Evolutionary conservation across 78 protist species (phyloP).

Genomic region (Dictyostelium intermedium): DNA sequence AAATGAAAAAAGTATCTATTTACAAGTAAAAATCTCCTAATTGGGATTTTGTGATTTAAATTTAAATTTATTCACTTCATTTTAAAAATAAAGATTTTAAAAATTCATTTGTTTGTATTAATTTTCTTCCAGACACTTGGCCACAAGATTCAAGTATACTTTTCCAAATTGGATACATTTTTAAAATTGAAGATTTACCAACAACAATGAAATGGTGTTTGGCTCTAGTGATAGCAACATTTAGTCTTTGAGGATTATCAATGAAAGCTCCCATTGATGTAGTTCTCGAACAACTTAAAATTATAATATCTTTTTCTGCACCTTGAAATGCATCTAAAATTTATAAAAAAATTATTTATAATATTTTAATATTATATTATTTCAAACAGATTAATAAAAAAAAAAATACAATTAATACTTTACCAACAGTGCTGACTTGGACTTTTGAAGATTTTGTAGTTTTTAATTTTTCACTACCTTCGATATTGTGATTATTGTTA

Average conservation of each 20-base stretch:
- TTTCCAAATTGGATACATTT: background rate
- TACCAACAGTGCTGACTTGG: constrained; percentile 83
- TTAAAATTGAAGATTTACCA: constrained; percentile 49
- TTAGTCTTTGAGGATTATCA: constrained; percentile 84
- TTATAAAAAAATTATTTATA: too few species aligned
- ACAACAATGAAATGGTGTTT: constrained; percentile 84
- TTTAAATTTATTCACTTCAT: too few species aligned
- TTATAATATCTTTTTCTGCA: constrained; percentile 88
- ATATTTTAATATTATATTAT: too few species aligned
- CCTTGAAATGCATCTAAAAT: constrained; percentile 90
- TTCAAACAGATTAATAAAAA: too few species aligned
- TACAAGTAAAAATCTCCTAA: too few species aligned
- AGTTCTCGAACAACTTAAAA: constrained; percentile 36
- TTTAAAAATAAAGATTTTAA: background rate
- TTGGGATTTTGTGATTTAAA: too few species aligned
- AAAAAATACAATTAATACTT: background rate
- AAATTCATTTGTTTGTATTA: background rate
- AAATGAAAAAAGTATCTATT: too few species aligned
- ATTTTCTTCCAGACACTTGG: background rate
- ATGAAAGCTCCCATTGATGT: constrained; percentile 79
- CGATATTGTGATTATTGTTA: too few species aligned
- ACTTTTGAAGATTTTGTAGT: background rate
- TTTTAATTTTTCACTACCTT: background rate
- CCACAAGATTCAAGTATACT: background rate
- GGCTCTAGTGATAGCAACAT: constrained; percentile 95